Conservation (phyloP, 139 green algal species). For the Chlamydomonas incerta region DNA sequence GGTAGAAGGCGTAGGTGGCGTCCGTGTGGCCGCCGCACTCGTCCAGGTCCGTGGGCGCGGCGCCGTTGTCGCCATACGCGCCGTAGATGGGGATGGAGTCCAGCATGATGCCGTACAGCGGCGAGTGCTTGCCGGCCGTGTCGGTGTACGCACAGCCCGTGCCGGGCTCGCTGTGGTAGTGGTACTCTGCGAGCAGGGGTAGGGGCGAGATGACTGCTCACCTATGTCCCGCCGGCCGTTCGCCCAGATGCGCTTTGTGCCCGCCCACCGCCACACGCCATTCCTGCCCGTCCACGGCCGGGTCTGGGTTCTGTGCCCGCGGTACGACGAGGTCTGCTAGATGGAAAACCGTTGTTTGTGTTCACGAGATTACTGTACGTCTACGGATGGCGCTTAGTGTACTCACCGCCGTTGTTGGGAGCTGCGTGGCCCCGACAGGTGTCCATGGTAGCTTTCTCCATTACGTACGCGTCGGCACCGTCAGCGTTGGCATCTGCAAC, state of each 20-base stretch:
- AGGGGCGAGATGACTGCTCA: too few relatives aligned
- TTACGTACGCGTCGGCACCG: not conserved
- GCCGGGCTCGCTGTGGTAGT: constrained; percentile 15
- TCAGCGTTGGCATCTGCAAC: not conserved
- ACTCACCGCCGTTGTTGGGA: too few relatives aligned
- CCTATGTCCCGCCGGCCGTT: too few relatives aligned
- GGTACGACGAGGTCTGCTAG: too few relatives aligned
- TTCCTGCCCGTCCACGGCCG: too few relatives aligned
- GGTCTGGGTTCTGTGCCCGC: too few relatives aligned
- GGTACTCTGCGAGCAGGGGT: not conserved
- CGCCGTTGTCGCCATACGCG: constrained; percentile 1
- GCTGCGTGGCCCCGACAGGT: constrained; percentile 13
- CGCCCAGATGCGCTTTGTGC: too few relatives aligned
- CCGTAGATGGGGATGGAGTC: constrained; percentile 22
- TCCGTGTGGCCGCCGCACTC: constrained; percentile 30
- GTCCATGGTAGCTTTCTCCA: not conserved
- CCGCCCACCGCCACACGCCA: too few relatives aligned
- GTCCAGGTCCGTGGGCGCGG: constrained; percentile 11
- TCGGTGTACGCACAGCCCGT: constrained; percentile 6
- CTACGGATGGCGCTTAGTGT: too few relatives aligned
- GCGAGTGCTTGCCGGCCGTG: constrained; percentile 5
- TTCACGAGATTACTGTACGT: too few relatives aligned
- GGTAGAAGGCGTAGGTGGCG: constrained; percentile 5
- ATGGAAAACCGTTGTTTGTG: too few relatives aligned
- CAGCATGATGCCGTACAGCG: constrained; percentile 16